Base-by-base conservation (phyloP, 495 filamentous ascomycete species). In the Tuber borchii region DNA sequence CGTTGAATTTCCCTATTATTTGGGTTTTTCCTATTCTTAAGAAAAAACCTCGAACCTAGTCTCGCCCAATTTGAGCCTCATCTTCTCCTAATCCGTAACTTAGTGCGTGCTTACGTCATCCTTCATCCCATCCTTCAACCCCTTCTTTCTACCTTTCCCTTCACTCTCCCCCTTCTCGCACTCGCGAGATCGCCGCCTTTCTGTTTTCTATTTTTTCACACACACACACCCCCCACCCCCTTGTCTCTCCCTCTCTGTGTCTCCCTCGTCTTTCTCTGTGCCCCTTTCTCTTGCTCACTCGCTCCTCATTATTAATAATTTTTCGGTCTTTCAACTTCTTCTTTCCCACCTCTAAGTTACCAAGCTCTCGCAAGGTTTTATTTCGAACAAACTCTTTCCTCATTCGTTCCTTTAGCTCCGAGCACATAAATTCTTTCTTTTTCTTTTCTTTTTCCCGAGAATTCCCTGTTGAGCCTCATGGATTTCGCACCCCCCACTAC, bases 391-490 rank as follows among this genome's bases (percentile, higher is more conserved):
- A 70, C 73, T 26, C 37, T 37, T 65, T 40, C 31, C 44, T 65
- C 71, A 75, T 79, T 68, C 42, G 40, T 71, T 61, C 40, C 74
- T 45, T 19, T 65, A 19, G 68, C 16, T 37, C 71, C 73, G 16
- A 51, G 65, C 73, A 31, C 37, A 44, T 39, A 26, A 46, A 73
- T 42, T 37, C 61, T 77, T 70, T 46, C 37, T 14, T 22, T 43
- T 51, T 34, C 34, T 71, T 77, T 19, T 34, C 56, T 51, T 73
- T 68, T 17, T 45, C 17, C 10, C 72, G 39, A 65, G 37, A 70
- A 40, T 31, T 65, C 16, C 46, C n/a, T 71, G 74, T 75, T 69
- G 78, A 79, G 70, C 73, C 73, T 73, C 70, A 79, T 79, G 77
- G 74, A 73, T 79, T 71, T 75, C 72, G 73, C 74, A 73, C 70